These are phyloP conservation scores for Drechslerella stenobrocha DNA, from an alignment of 2,329 filamentous ascomycete genomes.

Conservation along the genomic window DNA sequence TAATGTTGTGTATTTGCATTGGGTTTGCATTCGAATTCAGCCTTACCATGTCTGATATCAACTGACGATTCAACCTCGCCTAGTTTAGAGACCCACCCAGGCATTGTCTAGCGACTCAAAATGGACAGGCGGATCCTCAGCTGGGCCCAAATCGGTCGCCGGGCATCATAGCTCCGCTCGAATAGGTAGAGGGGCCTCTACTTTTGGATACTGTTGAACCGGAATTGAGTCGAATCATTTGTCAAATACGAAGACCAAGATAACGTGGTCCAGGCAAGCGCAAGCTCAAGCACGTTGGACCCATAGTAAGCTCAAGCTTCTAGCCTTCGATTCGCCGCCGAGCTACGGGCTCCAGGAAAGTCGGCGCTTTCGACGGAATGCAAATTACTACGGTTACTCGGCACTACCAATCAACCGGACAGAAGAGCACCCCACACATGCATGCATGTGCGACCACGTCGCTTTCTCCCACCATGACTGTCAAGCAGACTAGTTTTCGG, in stretches of 20 bases:
- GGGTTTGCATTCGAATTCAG: constrained; percentile 21
- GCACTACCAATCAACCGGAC: constrained; percentile 26
- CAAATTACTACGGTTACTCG: not conserved
- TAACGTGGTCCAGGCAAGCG: not conserved
- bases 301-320: constrained; percentile 26
- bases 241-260: constrained; percentile 10
- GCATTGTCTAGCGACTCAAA: constrained; percentile 18
- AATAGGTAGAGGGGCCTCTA: constrained; percentile 21
- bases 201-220: not conserved
- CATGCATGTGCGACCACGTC: not conserved
- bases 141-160: constrained; percentile 17
- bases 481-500: constrained; percentile 5
- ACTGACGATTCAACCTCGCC: constrained; percentile 33
- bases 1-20: not conserved
- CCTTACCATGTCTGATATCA: constrained; percentile 21
- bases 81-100: constrained; percentile 2
- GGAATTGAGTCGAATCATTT: constrained; percentile 1
- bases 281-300: constrained; percentile 11
- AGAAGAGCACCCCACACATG: not conserved
- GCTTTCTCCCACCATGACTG: not conserved
- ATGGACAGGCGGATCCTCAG: constrained; percentile 23
- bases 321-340: constrained; percentile 11
- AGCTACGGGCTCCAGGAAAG: not conserved
- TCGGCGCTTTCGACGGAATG: not conserved
- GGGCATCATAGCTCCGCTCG: constrained; percentile 23